Percentiles rank a stretch among this genome's conserved stretches.
Conservation (phyloP, 345 rosid species). For the Reutealis trisperma region DNA sequence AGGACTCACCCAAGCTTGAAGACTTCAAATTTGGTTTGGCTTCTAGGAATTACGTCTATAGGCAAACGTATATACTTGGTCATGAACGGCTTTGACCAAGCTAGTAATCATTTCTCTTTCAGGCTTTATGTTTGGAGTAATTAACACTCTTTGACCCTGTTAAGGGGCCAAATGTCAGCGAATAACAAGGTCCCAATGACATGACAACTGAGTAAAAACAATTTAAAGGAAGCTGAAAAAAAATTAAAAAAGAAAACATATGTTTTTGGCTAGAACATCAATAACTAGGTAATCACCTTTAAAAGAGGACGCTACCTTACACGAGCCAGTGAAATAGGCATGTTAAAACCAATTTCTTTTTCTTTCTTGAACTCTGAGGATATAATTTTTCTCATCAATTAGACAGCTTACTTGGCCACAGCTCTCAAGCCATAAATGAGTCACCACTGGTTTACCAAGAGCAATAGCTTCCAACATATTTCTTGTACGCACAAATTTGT, state of each 20-base stretch:
- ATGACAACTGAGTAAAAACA: background rate
- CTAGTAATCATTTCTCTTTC: conserved; percentile 47
- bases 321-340: conserved; percentile 56
- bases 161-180: conserved; percentile 9
- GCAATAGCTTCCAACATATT: conserved; percentile 86
- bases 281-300: conserved; percentile 45
- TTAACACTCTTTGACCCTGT: conserved; percentile 59
- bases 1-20: too few relatives aligned
- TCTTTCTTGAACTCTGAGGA: conserved; percentile 69
- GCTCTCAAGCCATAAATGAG: conserved; percentile 73
- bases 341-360: conserved; percentile 65
- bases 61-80: conserved; percentile 48
- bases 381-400: conserved; percentile 70
- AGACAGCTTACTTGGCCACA: conserved; percentile 61
- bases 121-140: conserved; percentile 63
- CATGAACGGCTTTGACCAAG: conserved; percentile 63
- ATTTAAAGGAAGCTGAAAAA: conserved; percentile 2
- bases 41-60: background rate
- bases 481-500: conserved; percentile 65
- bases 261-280: conserved; percentile 1
- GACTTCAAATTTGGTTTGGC: too few relatives aligned
- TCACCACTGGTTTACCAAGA: conserved; percentile 71
- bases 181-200: background rate
- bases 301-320: conserved; percentile 62
- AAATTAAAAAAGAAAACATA: background rate